Evolutionary conservation across 805 yeast genomes (phyloP), one percentile per base, ranked within the genome.

Genomic region (Kodamaea nitidulidarum): DNA sequence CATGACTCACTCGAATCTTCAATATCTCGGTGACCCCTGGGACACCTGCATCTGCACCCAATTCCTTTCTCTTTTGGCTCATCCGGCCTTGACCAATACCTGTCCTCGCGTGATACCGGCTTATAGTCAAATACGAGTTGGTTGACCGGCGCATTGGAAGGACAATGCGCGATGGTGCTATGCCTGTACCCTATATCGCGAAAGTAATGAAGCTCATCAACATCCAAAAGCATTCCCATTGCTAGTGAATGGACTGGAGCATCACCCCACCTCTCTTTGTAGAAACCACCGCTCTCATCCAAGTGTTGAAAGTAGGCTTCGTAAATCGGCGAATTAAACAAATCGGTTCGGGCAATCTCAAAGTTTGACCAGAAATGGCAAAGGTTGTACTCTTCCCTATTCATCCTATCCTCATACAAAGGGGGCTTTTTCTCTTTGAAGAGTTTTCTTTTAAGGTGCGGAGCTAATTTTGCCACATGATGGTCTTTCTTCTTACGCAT

Each of bases 201-300:
- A 54, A 88, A 88, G 91, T 95, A 88, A 55, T 88, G 96, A 26
- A 88, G 70, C 38, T 74, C 71, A 7, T 66, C 58, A 47, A 76
- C 80, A 49, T 83, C 88, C 5, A 81, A 84, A 54, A 88, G 84
- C 39, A 86, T 55, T 6, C 79, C 76, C 22, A 86, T 58, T 0
- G 90, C 95, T 31, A 88, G 52, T 2, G 88, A 78, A 56, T 86
- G 93, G 0, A 87, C 93, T 0, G 95, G 95, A 0, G 95, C 95
- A 64, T 87, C 96, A 3, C 95, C 95, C 95, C 95, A 87, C 42
- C 95, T 63, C 57, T 88, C 96, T 51, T 88, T 88, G 57, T 85
- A 88, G 52, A 87, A 87, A 3, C 91, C 91, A 14, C 95, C 93
- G 1, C 79, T 60, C 3, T 67, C 44, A 40, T 87, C 95, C 26